Evolutionary conservation across 257 asterid species (phyloP), one percentile per base, ranked within the genome.

Genomic region (Echium plantagineum): DNA sequence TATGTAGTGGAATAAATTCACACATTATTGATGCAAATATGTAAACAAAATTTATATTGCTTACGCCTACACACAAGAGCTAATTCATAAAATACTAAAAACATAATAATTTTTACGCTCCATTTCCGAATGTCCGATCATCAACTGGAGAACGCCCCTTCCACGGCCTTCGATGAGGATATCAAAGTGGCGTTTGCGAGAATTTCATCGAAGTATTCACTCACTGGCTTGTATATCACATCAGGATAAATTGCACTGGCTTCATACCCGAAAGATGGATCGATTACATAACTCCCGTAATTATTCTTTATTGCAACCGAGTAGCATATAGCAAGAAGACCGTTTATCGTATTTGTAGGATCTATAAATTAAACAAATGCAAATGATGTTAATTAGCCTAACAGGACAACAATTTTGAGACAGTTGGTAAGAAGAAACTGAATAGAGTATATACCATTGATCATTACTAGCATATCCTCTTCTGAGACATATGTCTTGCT

Each of bases 201-300:
- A 21, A 55, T 9, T 13, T 42, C 55, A 51, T 57, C 7, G 7
- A 69, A 55, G 52, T 63, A 67, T 0, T 67, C 47, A 59, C 64
- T 64, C 46, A 61, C 51, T 1, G 66, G 59, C 9, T 60, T 59
- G 30, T 63, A 67, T 30, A 46, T 56, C 42, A 63, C 59, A 42
- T 72, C 77, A 2, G 67, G 77, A 55, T 66, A 59, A 21, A 66
- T 60, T 57, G 64, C 52, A 4, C 71, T 30, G 6, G 74, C 75
- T 60, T 69, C 69, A 31, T 61, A 68, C 12, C 77, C 71, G 22
- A 64, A 21, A 3, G 61, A 63, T 21, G 61, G 17, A 2, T 72
- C 70, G 22, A 51, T 60, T 62, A 31, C 64, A 32, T 60, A 66
- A n/a, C 42, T 59, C 3, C 49, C 19, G 21, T 32, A 13, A 5